Evolutionary conservation across 2,329 filamentous ascomycete genomes (phyloP), one percentile per base, ranked within the genome.

Genomic region (Aspergillus phoenicis): DNA sequence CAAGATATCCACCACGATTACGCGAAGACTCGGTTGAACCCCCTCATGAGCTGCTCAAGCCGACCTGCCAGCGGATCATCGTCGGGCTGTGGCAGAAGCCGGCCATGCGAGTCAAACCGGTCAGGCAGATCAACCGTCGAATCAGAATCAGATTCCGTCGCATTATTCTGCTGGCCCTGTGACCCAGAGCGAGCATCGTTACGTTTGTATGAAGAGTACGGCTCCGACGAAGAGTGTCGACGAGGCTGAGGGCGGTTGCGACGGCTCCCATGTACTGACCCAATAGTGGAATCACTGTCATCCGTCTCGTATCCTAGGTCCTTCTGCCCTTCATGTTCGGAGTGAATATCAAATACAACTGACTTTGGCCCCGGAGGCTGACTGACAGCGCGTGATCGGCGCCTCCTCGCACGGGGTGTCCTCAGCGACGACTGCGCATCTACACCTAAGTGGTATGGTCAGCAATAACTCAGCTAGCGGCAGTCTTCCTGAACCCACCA

Each of bases 121-220:
- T 76, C 70, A 5, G 79, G 79, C 2, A 81, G 64, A 11, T 81
- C 78, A 30, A 80, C 69, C 1, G 79, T 81, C 15, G 75, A 74
- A 56, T 81, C 79, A 2, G 78, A 81, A 41, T 77, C 75, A 5
- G 70, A 64, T 55, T 69, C 69, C 5, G 62, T 52, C 2, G 41
- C 26, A 36, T 66, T 63, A 51, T 59, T 43, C 45, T 39, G 30
- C 30, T 13, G 45, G 24, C 17, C 39, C 52, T 20, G 52, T 45
- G 39, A 10, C 6, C 20, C 24, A 22, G 52, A 55, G 11, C n/a
- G 38, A 15, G 52, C 11, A 28, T 48, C 45, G 24, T 15, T 55
- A 53, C 45, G 52, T 58, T 57, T n/a, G 28, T 48, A 45, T 62
- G 43, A 54, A 28, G 47, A 51, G 24, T 65, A 57, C 11, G 64